Base-by-base conservation (phyloP, 116 monocot genomes). In the Thalassia testudinum region DNA sequence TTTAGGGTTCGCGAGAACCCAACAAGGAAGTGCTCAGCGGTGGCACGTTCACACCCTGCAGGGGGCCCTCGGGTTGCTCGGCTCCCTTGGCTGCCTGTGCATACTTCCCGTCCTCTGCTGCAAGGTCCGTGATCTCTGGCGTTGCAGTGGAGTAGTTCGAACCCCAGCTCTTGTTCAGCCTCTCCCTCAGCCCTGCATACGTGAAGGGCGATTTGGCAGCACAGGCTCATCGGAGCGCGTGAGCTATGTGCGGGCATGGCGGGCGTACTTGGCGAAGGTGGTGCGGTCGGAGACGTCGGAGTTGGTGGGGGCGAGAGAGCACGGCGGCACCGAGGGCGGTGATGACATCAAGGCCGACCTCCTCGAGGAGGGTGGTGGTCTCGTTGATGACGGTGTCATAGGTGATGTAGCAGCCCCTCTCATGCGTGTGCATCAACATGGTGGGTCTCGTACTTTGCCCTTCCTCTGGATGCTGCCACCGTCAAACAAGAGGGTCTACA, bases 381-480 rank as follows among this genome's bases (percentile, higher is more conserved):
- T 93, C 93, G 27, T 93, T 87, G 2, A 80, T 81, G 19, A 93
- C 87, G 40, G 81, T 73, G 47, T 93, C 93, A 51, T 93, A 93
- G 1, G 93, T 93, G 44, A 93, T 57, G 60, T 87, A 93, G 61
- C 83, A 87, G 7, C 61, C 73, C 23, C 93, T 61, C 65, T 93
- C 93, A 44, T 84, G 93, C 7, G 78, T 78, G 52, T 81, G 69
- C 29, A 69, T 81, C 58, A 87, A 73, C 87, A 93, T 73, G 57
- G 65, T 84, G 54, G n/a, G 81, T 69, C 57, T 71, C 69, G 72
- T 81, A 93, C 69, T 93, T 87, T 10, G 30, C 30, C n/a, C n/a
- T n/a, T n/a, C n/a, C n/a, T n/a, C n/a, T n/a, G n/a, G n/a, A n/a
- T n/a, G n/a, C n/a, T n/a, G n/a, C n/a, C n/a, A n/a, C n/a, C n/a